Percentiles rank a stretch among this genome's conserved stretches.
Evolutionary conservation across 2,329 filamentous ascomycete species (phyloP).

Genomic region (Trichoderma citrinoviride): DNA sequence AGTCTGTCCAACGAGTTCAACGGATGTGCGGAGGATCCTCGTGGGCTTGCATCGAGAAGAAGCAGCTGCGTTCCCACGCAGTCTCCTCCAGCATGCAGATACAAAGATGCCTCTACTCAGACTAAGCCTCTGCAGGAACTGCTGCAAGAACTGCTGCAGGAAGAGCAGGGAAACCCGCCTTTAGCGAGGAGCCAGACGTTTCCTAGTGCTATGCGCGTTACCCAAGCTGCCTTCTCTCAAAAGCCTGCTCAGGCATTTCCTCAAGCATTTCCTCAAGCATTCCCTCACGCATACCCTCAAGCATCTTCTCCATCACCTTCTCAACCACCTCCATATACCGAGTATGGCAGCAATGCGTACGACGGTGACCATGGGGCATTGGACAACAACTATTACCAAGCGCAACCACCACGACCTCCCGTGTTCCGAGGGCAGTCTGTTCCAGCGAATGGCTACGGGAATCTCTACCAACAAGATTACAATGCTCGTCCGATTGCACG

Average conservation of each 20-base stretch:
- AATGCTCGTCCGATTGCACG: background rate
- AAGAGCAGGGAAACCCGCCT: background rate
- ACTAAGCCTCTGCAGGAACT: background rate
- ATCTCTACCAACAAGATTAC: background rate
- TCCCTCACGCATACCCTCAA: no score
- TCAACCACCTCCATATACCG: background rate
- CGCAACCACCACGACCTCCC: background rate
- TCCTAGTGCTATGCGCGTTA: background rate
- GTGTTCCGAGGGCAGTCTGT: background rate
- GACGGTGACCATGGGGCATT: background rate
- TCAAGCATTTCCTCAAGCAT: no score
- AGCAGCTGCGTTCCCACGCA: background rate
- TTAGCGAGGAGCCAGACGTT: background rate
- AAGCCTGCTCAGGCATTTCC: no score
- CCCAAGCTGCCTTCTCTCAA: background rate
- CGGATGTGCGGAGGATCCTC: background rate
- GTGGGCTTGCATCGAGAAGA: background rate
- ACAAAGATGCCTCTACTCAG: background rate
- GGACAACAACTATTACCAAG: background rate
- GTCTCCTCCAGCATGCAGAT: background rate
- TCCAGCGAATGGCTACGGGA: background rate
- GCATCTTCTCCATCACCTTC: no score
- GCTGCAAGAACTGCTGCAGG: no score
- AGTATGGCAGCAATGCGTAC: background rate
- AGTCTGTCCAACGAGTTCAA: background rate